A percentile compares a stretch with the other conserved stretches of the same genome.
Evolutionary conservation across 331 rosid species (phyloP).

Genomic region (Rhamnella rubrinervis): DNA sequence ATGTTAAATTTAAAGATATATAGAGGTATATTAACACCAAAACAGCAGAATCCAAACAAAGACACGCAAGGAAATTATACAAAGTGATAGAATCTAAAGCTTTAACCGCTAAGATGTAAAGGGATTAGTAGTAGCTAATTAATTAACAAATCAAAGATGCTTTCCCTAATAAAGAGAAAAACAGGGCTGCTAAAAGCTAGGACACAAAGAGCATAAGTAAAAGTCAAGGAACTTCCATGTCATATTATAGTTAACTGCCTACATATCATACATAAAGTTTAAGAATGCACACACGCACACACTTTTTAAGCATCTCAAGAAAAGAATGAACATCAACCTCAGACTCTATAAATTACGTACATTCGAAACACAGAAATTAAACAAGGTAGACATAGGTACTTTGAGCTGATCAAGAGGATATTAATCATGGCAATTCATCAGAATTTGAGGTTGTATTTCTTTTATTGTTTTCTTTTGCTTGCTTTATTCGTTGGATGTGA

Average conservation of each 20-base stretch:
- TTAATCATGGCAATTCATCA: constrained; percentile 22
- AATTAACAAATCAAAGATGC: constrained; percentile 24
- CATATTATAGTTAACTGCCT: neutral
- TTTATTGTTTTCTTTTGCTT: constrained; percentile 34
- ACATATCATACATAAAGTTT: neutral
- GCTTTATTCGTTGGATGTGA: constrained; percentile 39
- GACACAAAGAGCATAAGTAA: constrained; percentile 34
- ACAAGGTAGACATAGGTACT: neutral
- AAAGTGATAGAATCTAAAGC: constrained; percentile 25
- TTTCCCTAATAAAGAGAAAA: constrained; percentile 26
- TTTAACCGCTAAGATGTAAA: constrained; percentile 22
- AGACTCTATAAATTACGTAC: constrained; percentile 7
- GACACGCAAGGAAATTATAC: constrained; percentile 12
- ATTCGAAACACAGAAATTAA: neutral
- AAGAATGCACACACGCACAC: constrained; percentile 44
- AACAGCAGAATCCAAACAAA: neutral
- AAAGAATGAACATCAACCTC: constrained; percentile 38
- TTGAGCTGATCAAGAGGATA: neutral
- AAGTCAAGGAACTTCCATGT: constrained; percentile 33
- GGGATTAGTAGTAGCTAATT: neutral
- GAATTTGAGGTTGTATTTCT: constrained; percentile 8
- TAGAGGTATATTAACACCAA: too few species aligned
- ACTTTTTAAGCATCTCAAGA: constrained; percentile 47
- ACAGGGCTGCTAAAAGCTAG: neutral
- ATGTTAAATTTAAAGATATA: too few species aligned